Percentiles rank a stretch among this genome's conserved stretches.
Evolutionary conservation across 2,329 filamentous ascomycete species (phyloP).

Genomic region (Penicillium sp.): DNA sequence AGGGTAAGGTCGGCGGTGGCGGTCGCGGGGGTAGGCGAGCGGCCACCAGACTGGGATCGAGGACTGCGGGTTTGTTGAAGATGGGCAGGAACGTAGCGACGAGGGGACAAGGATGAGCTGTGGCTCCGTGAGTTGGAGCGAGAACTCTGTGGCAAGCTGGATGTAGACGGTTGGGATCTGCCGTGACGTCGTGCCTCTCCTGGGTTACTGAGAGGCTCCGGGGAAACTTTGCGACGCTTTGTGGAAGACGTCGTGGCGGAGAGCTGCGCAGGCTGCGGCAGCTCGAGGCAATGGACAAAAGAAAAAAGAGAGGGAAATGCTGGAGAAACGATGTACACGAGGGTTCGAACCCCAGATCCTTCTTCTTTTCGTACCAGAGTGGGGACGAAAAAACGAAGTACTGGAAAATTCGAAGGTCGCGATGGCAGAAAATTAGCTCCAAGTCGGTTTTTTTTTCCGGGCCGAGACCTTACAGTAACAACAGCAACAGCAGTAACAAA

Average conservation of each 20-base stretch:
- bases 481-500: background rate
- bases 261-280: conserved; percentile 49
- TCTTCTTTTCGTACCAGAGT: background rate
- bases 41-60: conserved; percentile 34
- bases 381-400: background rate
- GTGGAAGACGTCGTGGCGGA: conserved; percentile 51
- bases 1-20: conserved; percentile 55
- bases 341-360: background rate
- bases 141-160: conserved; percentile 25
- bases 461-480: background rate
- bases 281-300: conserved; percentile 34
- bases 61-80: conserved; percentile 51
- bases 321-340: background rate
- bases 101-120: conserved; percentile 33
- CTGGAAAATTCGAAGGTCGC: background rate
- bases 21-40: conserved; percentile 46
- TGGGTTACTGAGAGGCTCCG: conserved; percentile 42
- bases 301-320: background rate
- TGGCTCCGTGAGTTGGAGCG: conserved; percentile 26
- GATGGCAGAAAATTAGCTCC: conserved; percentile 1
- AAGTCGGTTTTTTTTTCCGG: background rate
- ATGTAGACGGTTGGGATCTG: conserved; percentile 26
- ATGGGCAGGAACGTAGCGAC: conserved; percentile 57
- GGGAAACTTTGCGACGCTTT: conserved; percentile 50
- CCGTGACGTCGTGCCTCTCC: conserved; percentile 40